Percentiles rank a stretch among this genome's conserved stretches.
Conservation (phyloP, 345 rosid species). For the Anastatica hierochuntica region DNA sequence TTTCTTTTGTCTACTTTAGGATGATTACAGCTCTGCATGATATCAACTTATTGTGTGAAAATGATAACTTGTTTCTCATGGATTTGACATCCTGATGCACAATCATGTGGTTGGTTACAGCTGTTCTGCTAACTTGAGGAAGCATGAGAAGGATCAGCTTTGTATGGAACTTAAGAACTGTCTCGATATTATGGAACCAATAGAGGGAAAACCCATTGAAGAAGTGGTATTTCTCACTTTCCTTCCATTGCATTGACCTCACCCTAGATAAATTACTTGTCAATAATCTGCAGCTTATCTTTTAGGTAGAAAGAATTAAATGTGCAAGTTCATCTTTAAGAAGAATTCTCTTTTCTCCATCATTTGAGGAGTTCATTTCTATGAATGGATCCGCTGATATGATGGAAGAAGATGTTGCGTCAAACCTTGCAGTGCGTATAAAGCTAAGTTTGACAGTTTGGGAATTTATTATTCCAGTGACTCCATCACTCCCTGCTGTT, state of each 20-base stretch:
- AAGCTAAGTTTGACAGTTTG: conserved; percentile 84
- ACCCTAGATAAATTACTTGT: not conserved
- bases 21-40: not conserved
- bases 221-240: conserved; percentile 52
- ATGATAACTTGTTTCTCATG: not conserved
- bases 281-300: conserved; percentile 27
- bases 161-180: conserved; percentile 55
- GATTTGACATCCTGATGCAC: conserved; percentile 1
- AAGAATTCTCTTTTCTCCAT: conserved; percentile 73
- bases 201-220: conserved; percentile 57
- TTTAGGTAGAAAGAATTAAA: conserved; percentile 74
- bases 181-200: conserved; percentile 60
- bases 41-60: not conserved
- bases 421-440: conserved; percentile 70
- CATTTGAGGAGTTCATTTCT: conserved; percentile 72
- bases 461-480: conserved; percentile 79
- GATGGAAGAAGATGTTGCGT: conserved; percentile 95
- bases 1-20: not conserved
- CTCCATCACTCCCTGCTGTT: conserved; percentile 96
- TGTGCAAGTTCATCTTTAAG: conserved; percentile 75
- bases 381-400: conserved; percentile 62
- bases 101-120: conserved; percentile 28
- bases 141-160: conserved; percentile 56
- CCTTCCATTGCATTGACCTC: not conserved
- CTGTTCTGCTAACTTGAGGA: conserved; percentile 36